Evolutionary conservation across 129 eudicot species (phyloP).

Genomic region (Dittrichia graveolens): DNA sequence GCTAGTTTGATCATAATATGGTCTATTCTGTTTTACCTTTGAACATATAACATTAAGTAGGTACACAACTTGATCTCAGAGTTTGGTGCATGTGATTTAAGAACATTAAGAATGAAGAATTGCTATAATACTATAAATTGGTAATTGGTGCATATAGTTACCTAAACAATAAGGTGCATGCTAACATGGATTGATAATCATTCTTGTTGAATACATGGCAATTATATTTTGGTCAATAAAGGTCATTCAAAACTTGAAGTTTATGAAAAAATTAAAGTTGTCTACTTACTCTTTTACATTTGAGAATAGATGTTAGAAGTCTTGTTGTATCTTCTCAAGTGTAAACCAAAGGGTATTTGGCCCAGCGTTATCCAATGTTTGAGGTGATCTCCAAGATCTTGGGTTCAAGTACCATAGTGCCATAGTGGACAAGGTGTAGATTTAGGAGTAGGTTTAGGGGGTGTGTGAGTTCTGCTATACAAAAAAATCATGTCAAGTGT

Average conservation of each 20-base stretch:
- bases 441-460: too few species aligned
- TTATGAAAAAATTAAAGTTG: not conserved
- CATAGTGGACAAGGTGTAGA: too few species aligned
- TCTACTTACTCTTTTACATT: not conserved
- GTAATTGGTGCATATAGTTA: not conserved
- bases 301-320: not conserved
- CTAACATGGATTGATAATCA: not conserved
- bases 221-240: not conserved
- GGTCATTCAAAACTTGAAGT: not conserved
- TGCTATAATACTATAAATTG: not conserved
- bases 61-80: not conserved
- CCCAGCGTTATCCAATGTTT: too few species aligned
- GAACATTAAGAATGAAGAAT: constrained; percentile 4
- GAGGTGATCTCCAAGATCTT: too few species aligned
- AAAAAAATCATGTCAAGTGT: not conserved
- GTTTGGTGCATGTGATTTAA: not conserved
- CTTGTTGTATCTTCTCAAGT: not conserved
- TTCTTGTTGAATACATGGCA: not conserved
- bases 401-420: too few species aligned
- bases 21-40: not conserved
- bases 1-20: too few species aligned
- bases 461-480: too few species aligned
- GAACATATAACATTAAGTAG: not conserved
- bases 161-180: not conserved
- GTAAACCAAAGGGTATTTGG: not conserved